These are phyloP conservation scores for Penicillium manginii DNA, from an alignment of 495 filamentous ascomycete genomes.

Conservation along the genomic window DNA sequence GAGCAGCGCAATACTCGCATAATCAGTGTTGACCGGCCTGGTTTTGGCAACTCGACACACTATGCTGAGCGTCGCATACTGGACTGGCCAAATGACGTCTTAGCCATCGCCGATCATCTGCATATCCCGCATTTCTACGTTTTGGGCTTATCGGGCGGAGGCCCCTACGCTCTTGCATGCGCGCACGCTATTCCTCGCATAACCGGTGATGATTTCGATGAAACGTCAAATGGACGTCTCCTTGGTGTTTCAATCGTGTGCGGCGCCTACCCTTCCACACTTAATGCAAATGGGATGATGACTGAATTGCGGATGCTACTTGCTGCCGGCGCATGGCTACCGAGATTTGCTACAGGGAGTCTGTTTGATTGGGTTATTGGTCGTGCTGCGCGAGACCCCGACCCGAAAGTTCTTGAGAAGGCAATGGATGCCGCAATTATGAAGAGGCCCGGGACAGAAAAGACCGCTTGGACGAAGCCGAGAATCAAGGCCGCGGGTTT, in stretches of 20 bases:
- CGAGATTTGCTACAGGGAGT: conserved; percentile 4
- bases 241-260: conserved; percentile 9
- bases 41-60: conserved; percentile 15
- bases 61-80: conserved; percentile 5
- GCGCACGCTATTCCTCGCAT: conserved; percentile 8
- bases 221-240: conserved; percentile 3
- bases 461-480: not conserved
- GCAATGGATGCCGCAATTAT: conserved; percentile 4
- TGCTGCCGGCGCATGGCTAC: conserved; percentile 9
- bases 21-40: conserved; percentile 14
- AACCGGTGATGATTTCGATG: not conserved
- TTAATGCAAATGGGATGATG: conserved; percentile 9
- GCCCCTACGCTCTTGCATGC: conserved; percentile 16
- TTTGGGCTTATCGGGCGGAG: conserved; percentile 15
- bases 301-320: conserved; percentile 6
- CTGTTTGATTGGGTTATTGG: conserved; percentile 10
- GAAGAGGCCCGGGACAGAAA: conserved; percentile 4
- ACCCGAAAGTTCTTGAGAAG: conserved; percentile 7
- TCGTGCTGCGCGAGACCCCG: conserved; percentile 5
- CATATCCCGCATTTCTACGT: conserved; percentile 12
- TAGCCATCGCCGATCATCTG: conserved; percentile 14
- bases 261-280: conserved; percentile 10
- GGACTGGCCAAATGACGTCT: conserved; percentile 17
- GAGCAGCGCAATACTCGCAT: conserved; percentile 4
- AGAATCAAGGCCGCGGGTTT: not conserved